Conservation (phyloP, 2,329 filamentous ascomycete species). For the Trichoderma pleuroti region DNA sequence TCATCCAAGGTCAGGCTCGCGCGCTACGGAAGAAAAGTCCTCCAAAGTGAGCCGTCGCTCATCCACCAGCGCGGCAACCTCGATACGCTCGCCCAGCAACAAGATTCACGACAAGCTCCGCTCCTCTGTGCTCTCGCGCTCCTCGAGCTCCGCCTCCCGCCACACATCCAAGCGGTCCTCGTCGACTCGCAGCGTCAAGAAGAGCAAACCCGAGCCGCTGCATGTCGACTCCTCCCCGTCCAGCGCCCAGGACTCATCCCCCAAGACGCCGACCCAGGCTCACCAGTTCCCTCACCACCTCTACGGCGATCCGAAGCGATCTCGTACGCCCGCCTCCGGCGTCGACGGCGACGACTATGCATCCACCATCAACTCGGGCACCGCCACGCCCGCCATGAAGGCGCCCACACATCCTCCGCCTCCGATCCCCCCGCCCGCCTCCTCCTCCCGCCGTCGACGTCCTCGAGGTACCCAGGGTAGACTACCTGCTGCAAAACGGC, state of each 20-base stretch:
- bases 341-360: slow-evolving; percentile 36
- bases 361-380: slow-evolving; percentile 34
- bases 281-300: slow-evolving; percentile 48
- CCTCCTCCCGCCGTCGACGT: slow-evolving; percentile 70
- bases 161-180: slow-evolving; percentile 37
- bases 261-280: slow-evolving; percentile 57
- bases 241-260: slow-evolving; percentile 53
- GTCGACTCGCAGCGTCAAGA: slow-evolving; percentile 34
- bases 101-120: slow-evolving; percentile 37
- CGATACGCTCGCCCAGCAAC: slow-evolving; percentile 39
- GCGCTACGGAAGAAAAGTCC: slow-evolving; percentile 46
- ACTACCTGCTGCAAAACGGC: slow-evolving; percentile 88
- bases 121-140: slow-evolving; percentile 32
- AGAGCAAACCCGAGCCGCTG: slow-evolving; percentile 37
- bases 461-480: slow-evolving; percentile 74
- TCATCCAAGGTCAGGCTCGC: slow-evolving; percentile 45
- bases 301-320: slow-evolving; percentile 40
- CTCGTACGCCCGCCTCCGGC: slow-evolving; percentile 32
- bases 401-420: slow-evolving; percentile 37
- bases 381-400: slow-evolving; percentile 37
- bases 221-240: slow-evolving; percentile 47
- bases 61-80: slow-evolving; percentile 57
- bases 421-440: slow-evolving; percentile 59
- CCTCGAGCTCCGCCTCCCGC: slow-evolving; percentile 33
- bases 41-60: slow-evolving; percentile 53